Evolutionary conservation across 2,329 filamentous ascomycete species (phyloP), one percentile per base, ranked within the genome.

Genomic region (Fusarium musae): DNA sequence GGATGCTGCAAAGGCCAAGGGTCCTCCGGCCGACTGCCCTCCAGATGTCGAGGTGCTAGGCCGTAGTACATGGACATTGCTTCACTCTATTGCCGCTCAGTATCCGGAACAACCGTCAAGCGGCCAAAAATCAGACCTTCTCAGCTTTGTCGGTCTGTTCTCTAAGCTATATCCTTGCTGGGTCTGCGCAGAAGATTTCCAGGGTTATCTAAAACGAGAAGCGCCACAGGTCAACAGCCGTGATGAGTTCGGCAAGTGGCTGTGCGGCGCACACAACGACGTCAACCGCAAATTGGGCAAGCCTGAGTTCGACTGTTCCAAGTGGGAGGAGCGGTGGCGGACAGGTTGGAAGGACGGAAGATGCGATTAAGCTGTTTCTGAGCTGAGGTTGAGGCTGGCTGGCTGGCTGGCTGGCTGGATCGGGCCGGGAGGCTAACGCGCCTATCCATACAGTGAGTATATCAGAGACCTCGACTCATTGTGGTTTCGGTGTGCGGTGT

Each of bases 271-370:
- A 69, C 93, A 97, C 82, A 97, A 97, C 82, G 93, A 93, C 34
- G 93, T 97, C 50, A 97, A 97, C 82, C 86, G 87, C 68, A 98
- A 98, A 85, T 82, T 99, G 76, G 96, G 96, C 56, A 99, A 99
- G 88, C 87, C 89, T 67, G 88, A 88, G 76, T 99, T 99, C 84
- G 95, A 99, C 86, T 99, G 96, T 84, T 86, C 85, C 62, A 89
- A 87, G 78, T 98, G 96, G 96, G 92, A 98, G 82, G 93, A 98
- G 87, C 89, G 96, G 81, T 99, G 96, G 96, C 88, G 93, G 83
- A 96, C 93, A 3, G 96, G 96, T 0, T 98, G 93, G 92, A 90
- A 89, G 80, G 91, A 92, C 78, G 90, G 90, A 36, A 85, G 88
- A 6, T 92, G 90, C 76, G 89, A 90, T 72, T 90, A 69, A 79